A percentile compares a stretch with the other conserved stretches of the same genome.
phyloP scores from a whole-genome alignment of 2,329 filamentous ascomycete species.

The Fusarium goolgardi region DNA sequence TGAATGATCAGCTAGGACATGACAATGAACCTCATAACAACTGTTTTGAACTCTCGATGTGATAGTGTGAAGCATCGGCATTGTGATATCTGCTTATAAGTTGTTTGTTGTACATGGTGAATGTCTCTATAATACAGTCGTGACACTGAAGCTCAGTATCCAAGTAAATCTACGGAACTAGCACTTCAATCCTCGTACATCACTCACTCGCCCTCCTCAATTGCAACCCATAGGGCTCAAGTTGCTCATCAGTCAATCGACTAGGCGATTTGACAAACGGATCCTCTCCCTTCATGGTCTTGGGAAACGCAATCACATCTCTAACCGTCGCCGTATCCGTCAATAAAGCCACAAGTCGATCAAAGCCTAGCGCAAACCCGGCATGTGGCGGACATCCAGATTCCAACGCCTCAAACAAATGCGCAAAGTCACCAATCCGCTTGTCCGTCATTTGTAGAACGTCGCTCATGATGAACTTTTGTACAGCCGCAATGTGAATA shows the following conservation, averaged over 20 bases:
- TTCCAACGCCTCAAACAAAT: constrained; percentile 83
- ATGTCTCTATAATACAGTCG: constrained; percentile 32
- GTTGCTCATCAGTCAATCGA: constrained; percentile 68
- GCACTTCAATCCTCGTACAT: too few relatives aligned
- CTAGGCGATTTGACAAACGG: constrained; percentile 82
- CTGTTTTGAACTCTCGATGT: neutral
- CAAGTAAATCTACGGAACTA: too few relatives aligned
- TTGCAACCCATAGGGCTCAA: constrained; percentile 61
- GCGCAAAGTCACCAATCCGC: constrained; percentile 82
- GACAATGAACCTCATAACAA: neutral
- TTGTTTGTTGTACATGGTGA: constrained; percentile 11
- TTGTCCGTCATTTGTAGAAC: constrained; percentile 81
- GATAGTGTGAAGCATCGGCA: neutral
- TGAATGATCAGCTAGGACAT: constrained; percentile 6
- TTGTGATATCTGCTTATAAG: neutral
- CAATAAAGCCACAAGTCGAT: constrained; percentile 85
- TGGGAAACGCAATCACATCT: constrained; percentile 97
- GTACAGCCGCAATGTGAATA: constrained; percentile 86
- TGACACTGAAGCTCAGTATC: neutral
- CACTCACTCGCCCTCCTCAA: constrained; percentile 25
- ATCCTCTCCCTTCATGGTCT: constrained; percentile 91
- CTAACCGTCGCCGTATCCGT: constrained; percentile 80
- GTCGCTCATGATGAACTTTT: constrained; percentile 85
- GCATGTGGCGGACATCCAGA: constrained; percentile 95
- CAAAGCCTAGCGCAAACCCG: constrained; percentile 92